Conservation (phyloP, 176 grass and related monocot species). For the Carex scoparia region DNA sequence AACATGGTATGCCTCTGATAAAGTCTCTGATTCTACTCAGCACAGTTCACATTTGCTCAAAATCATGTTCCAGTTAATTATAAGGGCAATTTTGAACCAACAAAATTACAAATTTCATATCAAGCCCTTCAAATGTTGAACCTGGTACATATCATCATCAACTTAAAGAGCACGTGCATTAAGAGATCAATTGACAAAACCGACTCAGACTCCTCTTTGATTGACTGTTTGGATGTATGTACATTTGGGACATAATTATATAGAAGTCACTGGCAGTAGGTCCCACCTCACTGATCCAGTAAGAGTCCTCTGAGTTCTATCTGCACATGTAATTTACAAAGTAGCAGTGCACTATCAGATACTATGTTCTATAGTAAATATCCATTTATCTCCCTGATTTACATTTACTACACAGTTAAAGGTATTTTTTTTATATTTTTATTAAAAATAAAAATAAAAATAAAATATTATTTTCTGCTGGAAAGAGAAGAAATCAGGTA, state of each 20-base stretch:
- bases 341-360: background rate
- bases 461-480: too few species aligned
- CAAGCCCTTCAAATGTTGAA: background rate
- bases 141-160: background rate
- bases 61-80: constrained; percentile 6
- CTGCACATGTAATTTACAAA: background rate
- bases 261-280: background rate
- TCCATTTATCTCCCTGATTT: background rate
- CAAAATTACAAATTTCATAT: constrained; percentile 12
- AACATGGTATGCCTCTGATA: background rate
- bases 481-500: too few species aligned
- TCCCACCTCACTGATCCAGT: constrained; percentile 15
- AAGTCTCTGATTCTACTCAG: background rate
- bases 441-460: too few species aligned
- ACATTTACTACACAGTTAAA: too few species aligned
- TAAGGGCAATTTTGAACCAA: constrained; percentile 6
- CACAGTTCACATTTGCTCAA: background rate
- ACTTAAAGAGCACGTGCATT: constrained; percentile 11
- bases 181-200: background rate
- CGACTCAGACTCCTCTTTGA: background rate
- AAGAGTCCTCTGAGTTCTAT: background rate
- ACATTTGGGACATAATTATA: constrained; percentile 21
- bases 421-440: too few species aligned
- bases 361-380: background rate
- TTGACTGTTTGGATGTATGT: constrained; percentile 13